Evolutionary conservation across 495 filamentous ascomycete species (phyloP), one percentile per base, ranked within the genome.

Genomic region (Amniculicola lignicola): DNA sequence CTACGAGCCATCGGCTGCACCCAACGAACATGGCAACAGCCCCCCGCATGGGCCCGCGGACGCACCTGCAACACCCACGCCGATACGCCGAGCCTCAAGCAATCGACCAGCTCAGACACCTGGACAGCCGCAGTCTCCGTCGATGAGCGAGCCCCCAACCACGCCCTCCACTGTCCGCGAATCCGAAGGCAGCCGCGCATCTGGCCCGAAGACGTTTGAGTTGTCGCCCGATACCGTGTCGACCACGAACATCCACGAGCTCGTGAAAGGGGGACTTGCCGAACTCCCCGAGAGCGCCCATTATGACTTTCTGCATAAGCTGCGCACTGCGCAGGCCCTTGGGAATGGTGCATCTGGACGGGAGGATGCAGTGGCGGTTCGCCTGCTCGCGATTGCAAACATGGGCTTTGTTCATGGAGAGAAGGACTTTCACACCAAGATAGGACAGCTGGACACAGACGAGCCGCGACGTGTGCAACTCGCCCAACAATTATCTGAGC

Each of bases 381-480:
- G 91, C 19, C 74, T 96, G 18, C 74, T 97, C 40, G 92, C 94
- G 21, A 81, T 96, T 59, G 90, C 88, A 15, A 99, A 99, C 65
- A 71, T 97, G 36, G 90, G 90, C 7, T 96, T 94, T 69, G 84
- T 97, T 48, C 82, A 90, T 62, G 77, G 81, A 2, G 94, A 97
- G 63, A 68, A 76, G 4, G 75, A 79, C 7, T 96, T 97, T 65
- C 77, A 88, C 39, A 83, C 90, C 58, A 95, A 89, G 70, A 79
- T 95, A 36, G 74, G 95, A 19, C 87, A 87, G 64, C 85, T 87
- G 62, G 94, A 99, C 63, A 81, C 82, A 48, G 94, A 99, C 67
- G 89, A 95, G 67, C 89, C 93, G 1, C 84, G 92, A 46, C 82
- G 88, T 51, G 82, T 91, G 47, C 94, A 99, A 69, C 74, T 97